Evolutionary conservation across 1,139 yeast genomes (phyloP).

Genomic region (Yamadazyma blattariae): DNA sequence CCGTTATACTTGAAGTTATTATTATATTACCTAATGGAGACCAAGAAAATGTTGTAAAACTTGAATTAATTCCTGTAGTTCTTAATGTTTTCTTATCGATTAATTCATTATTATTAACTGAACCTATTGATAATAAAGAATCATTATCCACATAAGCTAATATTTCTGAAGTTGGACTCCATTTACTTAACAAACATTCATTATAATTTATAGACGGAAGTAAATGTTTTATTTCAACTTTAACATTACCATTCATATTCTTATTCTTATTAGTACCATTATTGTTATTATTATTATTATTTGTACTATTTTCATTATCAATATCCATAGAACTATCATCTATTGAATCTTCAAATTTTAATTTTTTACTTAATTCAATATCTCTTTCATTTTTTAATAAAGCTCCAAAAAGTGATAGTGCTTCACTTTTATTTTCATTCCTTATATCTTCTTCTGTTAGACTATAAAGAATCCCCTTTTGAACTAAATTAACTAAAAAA

Average conservation of each 20-base stretch:
- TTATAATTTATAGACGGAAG: conserved; percentile 22
- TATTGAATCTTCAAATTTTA: conserved; percentile 1
- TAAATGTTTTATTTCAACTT: conserved; percentile 22
- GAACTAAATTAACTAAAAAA: conserved; percentile 74
- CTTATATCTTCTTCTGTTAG: conserved; percentile 30
- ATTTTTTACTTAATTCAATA: background rate
- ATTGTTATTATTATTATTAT: background rate
- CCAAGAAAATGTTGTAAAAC: conserved; percentile 54
- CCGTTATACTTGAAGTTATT: conserved; percentile 57
- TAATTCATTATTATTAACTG: conserved; percentile 23
- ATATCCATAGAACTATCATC: background rate
- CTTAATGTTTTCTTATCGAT: conserved; percentile 34
- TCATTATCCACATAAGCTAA: conserved; percentile 38
- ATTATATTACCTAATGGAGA: conserved; percentile 57
- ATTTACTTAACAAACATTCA: conserved; percentile 31
- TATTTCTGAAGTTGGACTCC: conserved; percentile 40
- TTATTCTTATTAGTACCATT: conserved; percentile 1
- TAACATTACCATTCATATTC: conserved; percentile 5
- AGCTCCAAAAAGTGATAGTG: conserved; percentile 30
- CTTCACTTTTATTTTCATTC: conserved; percentile 14
- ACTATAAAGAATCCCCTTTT: conserved; percentile 76
- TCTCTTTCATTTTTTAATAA: conserved; percentile 23
- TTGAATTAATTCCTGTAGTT: conserved; percentile 23
- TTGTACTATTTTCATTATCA: background rate
- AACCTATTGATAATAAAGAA: conserved; percentile 35